Base-by-base conservation (phyloP, 352 stramenopile genomes). In the Pythium diclinum region DNA sequence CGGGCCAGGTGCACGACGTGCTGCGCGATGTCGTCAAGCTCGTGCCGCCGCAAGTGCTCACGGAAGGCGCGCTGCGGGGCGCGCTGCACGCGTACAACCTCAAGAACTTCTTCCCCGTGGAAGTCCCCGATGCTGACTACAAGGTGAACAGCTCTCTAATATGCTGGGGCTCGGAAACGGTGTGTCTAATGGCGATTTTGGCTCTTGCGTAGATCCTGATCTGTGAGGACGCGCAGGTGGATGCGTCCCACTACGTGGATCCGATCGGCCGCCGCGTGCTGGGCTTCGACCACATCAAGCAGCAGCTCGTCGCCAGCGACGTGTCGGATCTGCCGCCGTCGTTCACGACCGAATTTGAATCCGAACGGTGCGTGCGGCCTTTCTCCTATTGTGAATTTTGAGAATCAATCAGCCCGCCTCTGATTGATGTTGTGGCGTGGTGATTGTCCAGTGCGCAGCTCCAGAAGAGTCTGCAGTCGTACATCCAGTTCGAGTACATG, bases 1-100 rank as follows among this genome's bases (percentile, higher is more conserved):
- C 93, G 0, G 91, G 92, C 16, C 85, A 98, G 77, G 75, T 97
- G 59, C 77, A 95, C 56, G 86, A 97, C 54, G 87, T 97, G 56
- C 65, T 92, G 54, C 77, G 77, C 66, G 89, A 97, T 69, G 81
- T 96, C 23, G 77, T 72, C 19, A 92, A 92, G 74, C 79, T 97
- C n/a, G 75, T 96, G 47, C 80, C 88, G 17, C 67, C 70, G 19
- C 72, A 71, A 23, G 69, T 97, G 62, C 74, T 97, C 34, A 77
- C 81, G 16, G 86, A 96, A 36, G 72, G 66, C 16, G 81, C 85
- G 34, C 64, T 95, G 25, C 73, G 80, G 0, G 85, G 82, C n/a
- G 84, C 84, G 16, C 63, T 94, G 19, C 82, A 92, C 54, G 74
- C 76, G 2, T 95, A 95, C 77, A 96, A 96, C 73, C 66, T 92